Evolutionary conservation across 1,139 yeast genomes (phyloP).

Genomic region (Scheffersomyces quercinus): DNA sequence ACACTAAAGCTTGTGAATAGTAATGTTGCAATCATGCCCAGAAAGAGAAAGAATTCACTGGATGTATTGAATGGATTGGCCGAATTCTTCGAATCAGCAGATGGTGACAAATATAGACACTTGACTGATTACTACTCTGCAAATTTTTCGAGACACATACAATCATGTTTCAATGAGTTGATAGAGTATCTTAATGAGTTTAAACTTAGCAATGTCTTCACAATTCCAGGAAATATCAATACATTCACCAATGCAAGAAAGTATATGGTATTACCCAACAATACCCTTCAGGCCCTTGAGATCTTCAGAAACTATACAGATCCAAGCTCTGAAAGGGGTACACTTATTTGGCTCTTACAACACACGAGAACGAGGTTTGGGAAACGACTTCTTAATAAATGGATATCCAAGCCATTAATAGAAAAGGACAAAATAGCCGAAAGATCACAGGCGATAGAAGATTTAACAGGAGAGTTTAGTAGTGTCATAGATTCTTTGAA

Average conservation of each 20-base stretch:
- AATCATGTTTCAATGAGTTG: slow-evolving; percentile 49
- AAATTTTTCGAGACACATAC: slow-evolving; percentile 25
- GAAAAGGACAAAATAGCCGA: slow-evolving; percentile 52
- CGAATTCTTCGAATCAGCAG: slow-evolving; percentile 13
- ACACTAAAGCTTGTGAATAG: slow-evolving; percentile 16
- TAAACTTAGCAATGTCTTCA: slow-evolving; percentile 57
- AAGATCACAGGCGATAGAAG: slow-evolving; percentile 65
- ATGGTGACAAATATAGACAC: slow-evolving; percentile 11
- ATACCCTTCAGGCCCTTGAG: slow-evolving; percentile 70
- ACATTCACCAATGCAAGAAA: slow-evolving; percentile 49
- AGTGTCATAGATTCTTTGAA: slow-evolving; percentile 56
- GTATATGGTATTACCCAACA: slow-evolving; percentile 69
- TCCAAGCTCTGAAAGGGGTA: slow-evolving; percentile 53
- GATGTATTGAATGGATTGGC: slow-evolving; percentile 16
- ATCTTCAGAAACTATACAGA: slow-evolving; percentile 68
- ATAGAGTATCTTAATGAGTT: slow-evolving; percentile 62
- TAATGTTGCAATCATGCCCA: slow-evolving; percentile 14
- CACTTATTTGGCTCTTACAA: slow-evolving; percentile 76
- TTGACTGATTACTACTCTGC: slow-evolving; percentile 26
- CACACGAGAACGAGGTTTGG: slow-evolving; percentile 83
- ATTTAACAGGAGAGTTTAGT: slow-evolving; percentile 46
- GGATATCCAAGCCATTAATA: slow-evolving; percentile 76
- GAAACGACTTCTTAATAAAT: slow-evolving; percentile 57
- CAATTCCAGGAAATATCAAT: slow-evolving; percentile 49
- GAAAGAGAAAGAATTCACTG: slow-evolving; percentile 2